A percentile compares a stretch with the other conserved stretches of the same genome.
phyloP scores from a whole-genome alignment of 176 grass and related monocot species.

The Eleusine indica region DNA sequence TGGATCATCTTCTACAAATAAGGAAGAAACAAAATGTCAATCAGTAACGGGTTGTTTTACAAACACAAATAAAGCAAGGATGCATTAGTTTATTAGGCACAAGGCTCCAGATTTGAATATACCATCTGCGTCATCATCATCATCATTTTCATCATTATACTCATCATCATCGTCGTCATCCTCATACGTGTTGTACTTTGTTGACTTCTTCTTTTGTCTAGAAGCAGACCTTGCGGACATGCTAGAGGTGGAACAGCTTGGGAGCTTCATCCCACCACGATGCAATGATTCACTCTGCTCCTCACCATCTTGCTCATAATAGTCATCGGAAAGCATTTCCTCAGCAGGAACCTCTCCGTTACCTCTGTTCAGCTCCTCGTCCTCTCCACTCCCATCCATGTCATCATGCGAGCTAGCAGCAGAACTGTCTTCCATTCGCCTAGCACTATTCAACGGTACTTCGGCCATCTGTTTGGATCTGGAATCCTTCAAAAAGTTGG shows the following conservation, averaged over 20 bases:
- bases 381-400: constrained; percentile 54
- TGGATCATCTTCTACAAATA: constrained; percentile 91
- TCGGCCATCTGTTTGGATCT: constrained; percentile 49
- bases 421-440: constrained; percentile 37
- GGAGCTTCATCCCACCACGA: constrained; percentile 50
- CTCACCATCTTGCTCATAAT: constrained; percentile 91
- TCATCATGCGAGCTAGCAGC: constrained; percentile 58
- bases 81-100: constrained; percentile 2
- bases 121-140: constrained; percentile 83
- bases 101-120: constrained; percentile 42
- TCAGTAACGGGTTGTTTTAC: constrained; percentile 21
- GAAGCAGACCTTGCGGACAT: constrained; percentile 52
- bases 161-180: constrained; percentile 51
- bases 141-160: constrained; percentile 59
- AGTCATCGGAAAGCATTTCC: constrained; percentile 96
- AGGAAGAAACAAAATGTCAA: constrained; percentile 32
- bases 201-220: constrained; percentile 58
- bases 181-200: constrained; percentile 60
- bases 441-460: constrained; percentile 35
- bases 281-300: constrained; percentile 74
- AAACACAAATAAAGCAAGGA: constrained; percentile 31
- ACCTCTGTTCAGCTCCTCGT: constrained; percentile 54
- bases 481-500: constrained; percentile 80
- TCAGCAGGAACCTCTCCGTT: constrained; percentile 71
- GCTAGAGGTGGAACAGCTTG: constrained; percentile 62